A percentile compares a stretch with the other conserved stretches of the same genome.
Evolutionary conservation across 164 flowering plant species (phyloP).

Genomic region (Nymphaea thermarum): DNA sequence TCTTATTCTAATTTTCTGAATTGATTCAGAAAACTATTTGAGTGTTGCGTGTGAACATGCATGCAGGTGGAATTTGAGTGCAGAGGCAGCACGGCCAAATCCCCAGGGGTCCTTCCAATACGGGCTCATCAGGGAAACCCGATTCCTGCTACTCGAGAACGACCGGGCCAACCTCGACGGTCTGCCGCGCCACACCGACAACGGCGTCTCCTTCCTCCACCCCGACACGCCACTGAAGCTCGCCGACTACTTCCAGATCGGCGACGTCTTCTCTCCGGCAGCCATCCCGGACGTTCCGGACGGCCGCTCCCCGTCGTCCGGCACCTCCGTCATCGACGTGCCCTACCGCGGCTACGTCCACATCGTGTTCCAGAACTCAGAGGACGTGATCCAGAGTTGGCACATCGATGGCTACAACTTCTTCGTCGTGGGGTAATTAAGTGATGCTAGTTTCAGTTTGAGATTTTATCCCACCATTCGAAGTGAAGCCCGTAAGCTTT

Average conservation of each 20-base stretch:
- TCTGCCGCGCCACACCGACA: conserved; percentile 16
- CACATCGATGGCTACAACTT: conserved; percentile 35
- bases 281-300: not conserved
- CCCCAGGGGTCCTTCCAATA: conserved; percentile 41
- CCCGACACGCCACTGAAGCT: conserved; percentile 33
- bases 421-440: conserved; percentile 29
- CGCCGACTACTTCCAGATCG: conserved; percentile 19
- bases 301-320: conserved; percentile 8
- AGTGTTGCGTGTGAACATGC: not conserved
- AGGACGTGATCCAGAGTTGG: conserved; percentile 15
- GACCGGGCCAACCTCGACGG: conserved; percentile 2
- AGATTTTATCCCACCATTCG: not conserved
- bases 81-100: conserved; percentile 30
- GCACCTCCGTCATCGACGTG: conserved; percentile 11
- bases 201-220: conserved; percentile 23
- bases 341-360: conserved; percentile 15
- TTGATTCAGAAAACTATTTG: not conserved
- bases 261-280: conserved; percentile 1
- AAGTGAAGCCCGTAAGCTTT: not conserved
- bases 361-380: conserved; percentile 22
- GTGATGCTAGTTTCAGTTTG: not conserved
- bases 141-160: conserved; percentile 20
- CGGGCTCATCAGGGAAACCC: conserved; percentile 18
- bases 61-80: conserved; percentile 23
- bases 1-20: not conserved